Evolutionary conservation across 371 early-diverging fungal species (phyloP).

Genomic region (Rhizopus microsporus): DNA sequence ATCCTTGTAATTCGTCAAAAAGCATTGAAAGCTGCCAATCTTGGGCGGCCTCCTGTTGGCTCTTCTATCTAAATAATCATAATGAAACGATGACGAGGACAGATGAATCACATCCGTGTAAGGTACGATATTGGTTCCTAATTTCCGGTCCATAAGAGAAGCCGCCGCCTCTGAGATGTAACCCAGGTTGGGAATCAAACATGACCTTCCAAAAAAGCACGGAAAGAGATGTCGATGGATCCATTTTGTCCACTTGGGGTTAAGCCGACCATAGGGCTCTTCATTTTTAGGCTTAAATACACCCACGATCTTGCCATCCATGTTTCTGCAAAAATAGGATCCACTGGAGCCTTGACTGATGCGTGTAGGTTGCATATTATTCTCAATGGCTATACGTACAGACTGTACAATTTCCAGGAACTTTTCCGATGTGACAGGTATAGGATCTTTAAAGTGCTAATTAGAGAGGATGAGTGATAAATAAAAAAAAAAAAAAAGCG

Average conservation of each 20-base stretch:
- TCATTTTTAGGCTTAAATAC: conserved; percentile 95
- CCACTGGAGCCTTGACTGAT: conserved; percentile 86
- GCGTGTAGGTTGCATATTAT: conserved; percentile 68
- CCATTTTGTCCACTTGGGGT: conserved; percentile 96
- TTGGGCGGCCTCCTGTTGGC: conserved; percentile 65
- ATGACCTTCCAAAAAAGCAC: conserved; percentile 89
- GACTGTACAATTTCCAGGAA: conserved; percentile 68
- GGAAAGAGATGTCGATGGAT: conserved; percentile 85
- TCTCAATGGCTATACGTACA: conserved; percentile 70
- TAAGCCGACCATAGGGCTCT: conserved; percentile 89
- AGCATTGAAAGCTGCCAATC: conserved; percentile 86
- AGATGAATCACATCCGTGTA: conserved; percentile 79
- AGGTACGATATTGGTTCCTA: conserved; percentile 83
- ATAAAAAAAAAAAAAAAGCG: neutral
- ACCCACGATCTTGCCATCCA: conserved; percentile 75
- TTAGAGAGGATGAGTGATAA: neutral
- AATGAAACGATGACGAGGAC: conserved; percentile 78
- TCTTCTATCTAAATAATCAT: conserved; percentile 60
- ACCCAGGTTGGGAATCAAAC: conserved; percentile 87
- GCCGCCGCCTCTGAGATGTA: conserved; percentile 90
- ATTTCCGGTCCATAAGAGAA: conserved; percentile 72
- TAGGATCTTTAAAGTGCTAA: conserved; percentile 31
- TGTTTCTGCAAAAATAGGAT: conserved; percentile 83
- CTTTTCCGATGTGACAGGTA: conserved; percentile 42
- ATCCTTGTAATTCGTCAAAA: conserved; percentile 80